phyloP scores from a whole-genome alignment of 192 early-diverging fungal genomes.

The Mortierella claussenii region DNA sequence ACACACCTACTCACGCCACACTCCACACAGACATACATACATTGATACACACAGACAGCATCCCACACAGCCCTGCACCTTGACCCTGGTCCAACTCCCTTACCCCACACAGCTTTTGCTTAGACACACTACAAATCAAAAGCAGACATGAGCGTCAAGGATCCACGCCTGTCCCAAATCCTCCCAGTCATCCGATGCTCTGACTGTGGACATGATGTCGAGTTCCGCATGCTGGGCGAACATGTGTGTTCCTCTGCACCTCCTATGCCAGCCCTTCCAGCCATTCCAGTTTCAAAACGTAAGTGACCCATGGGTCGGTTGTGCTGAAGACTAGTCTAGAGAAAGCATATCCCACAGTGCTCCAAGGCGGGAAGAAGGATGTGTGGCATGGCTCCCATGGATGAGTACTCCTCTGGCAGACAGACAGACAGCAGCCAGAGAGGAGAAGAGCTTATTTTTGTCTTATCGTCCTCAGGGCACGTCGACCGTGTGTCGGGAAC shows the following conservation, averaged over 20 bases:
- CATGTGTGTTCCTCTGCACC: conserved; percentile 62
- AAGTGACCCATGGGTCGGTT: no score
- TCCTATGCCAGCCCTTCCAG: conserved; percentile 55
- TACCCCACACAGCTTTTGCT: neutral
- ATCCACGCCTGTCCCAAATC: conserved; percentile 63
- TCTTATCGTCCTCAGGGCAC: conserved; percentile 7
- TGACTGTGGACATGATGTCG: conserved; percentile 65
- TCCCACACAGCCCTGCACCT: no score
- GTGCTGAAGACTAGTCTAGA: no score
- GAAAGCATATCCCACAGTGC: no score
- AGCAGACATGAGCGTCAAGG: conserved; percentile 10
- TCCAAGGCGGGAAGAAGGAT: no score
- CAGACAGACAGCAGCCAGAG: no score
- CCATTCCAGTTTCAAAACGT: conserved; percentile 30
- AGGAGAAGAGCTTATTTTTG: neutral
- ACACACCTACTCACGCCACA: neutral
- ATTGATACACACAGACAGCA: neutral
- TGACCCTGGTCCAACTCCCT: no score
- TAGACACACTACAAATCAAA: neutral
- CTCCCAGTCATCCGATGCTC: conserved; percentile 65
- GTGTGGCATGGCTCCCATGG: no score
- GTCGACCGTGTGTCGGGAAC: neutral
- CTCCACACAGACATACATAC: neutral
- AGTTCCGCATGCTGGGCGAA: conserved; percentile 58
- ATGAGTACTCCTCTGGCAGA: no score